Evolutionary conservation across 768 basidiomycete genomes (phyloP), one percentile per base, ranked within the genome.

Genomic region (Hygrophoropsis aurantiaca): DNA sequence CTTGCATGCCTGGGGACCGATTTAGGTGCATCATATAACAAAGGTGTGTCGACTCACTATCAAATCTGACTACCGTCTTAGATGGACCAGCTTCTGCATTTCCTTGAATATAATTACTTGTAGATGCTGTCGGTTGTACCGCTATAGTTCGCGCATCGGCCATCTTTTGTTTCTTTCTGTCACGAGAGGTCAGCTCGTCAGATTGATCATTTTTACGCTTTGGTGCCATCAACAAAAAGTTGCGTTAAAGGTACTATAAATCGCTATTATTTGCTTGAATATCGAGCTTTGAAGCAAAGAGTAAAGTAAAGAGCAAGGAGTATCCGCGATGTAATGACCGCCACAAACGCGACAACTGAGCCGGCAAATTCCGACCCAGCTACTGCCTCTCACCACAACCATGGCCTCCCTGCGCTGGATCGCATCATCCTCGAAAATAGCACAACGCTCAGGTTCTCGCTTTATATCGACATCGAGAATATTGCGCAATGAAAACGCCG

Each of bases 161-260:
- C 13, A 87, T 68, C 60, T 82, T 89, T 39, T 75, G 68, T 61
- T 85, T 90, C 71, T 92, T 91, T 61, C 75, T 80, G 48, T 84
- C 80, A 39, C 81, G 65, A 2, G 69, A 65, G 10, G 56, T 61
- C 11, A 60, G 45, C 40, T 67, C 70, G 1, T 55, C 56, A 2
- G 46, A 19, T 11, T 62, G 57, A n/a, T 68, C 66, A 30, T 55
- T 59, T 44, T 64, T 64, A 46, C 78, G 70, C 47, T 78, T 78
- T 15, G 69, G 65, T 6, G 70, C 46, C 75, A 78, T 75, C 11
- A 19, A 30, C 13, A 30, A 13, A 13, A 30, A 30, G 27, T 30
- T 30, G 13, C 27, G 13, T 7, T 30, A 30, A 30, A 30, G 27
- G 13, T n/a, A n/a, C n/a, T n/a, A n/a, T n/a, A n/a, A n/a, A n/a